A percentile compares a stretch with the other conserved stretches of the same genome.
These are phyloP conservation scores for Coemansia sp. DNA, from an alignment of 192 early-diverging fungal species.

Conservation along the genomic window DNA sequence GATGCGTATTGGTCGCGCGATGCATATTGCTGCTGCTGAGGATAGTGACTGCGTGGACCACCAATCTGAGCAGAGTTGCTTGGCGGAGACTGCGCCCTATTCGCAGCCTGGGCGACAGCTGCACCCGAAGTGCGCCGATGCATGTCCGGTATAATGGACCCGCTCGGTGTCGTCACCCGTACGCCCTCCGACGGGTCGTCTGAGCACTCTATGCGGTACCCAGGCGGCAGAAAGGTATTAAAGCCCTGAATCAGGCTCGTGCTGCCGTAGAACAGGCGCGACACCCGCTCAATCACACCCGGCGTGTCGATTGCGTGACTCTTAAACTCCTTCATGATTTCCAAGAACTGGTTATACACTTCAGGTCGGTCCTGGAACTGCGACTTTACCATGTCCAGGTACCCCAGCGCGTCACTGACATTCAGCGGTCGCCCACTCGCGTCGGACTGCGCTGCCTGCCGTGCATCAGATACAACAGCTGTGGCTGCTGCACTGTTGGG, in stretches of 20 bases:
- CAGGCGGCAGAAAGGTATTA: slow-evolving; percentile 98
- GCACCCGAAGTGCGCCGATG: slow-evolving; percentile 20
- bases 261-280: slow-evolving; percentile 88
- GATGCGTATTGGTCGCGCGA: slow-evolving; percentile 28
- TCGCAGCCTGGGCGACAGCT: not conserved
- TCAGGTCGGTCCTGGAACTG: slow-evolving; percentile 91
- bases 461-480: slow-evolving; percentile 9
- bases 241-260: slow-evolving; percentile 92
- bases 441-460: slow-evolving; percentile 24
- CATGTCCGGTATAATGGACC: slow-evolving; percentile 52
- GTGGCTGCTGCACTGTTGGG: not conserved
- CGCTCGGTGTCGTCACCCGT: slow-evolving; percentile 84
- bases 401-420: slow-evolving; percentile 92
- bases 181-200: slow-evolving; percentile 78
- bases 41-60: slow-evolving; percentile 1
- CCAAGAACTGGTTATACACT: slow-evolving; percentile 96
- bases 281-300: slow-evolving; percentile 96
- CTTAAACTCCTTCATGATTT: slow-evolving; percentile 99
- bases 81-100: slow-evolving; percentile 24
- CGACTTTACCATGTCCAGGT: slow-evolving; percentile 93
- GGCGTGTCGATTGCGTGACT: slow-evolving; percentile 95
- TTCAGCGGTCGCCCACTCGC: slow-evolving; percentile 41
- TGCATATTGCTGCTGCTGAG: slow-evolving; percentile 15
- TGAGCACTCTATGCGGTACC: slow-evolving; percentile 92
- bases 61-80: not conserved